Conservation (phyloP, 2,329 filamentous ascomycete genomes). For the Ophiostoma ips region DNA sequence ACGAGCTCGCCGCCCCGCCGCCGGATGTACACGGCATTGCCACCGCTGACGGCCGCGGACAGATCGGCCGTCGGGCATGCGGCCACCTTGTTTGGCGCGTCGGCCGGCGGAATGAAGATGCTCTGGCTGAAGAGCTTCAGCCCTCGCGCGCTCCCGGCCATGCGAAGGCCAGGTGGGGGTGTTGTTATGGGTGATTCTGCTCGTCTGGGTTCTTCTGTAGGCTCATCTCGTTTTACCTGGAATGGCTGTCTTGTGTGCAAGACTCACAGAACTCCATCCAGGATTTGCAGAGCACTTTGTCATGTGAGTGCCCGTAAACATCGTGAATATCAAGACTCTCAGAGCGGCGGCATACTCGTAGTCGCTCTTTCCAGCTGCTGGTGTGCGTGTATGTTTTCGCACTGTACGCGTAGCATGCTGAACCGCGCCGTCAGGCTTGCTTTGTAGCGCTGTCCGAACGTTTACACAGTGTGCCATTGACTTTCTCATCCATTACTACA, state of each 20-base stretch:
- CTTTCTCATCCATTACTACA: not conserved
- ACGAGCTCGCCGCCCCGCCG: conserved; percentile 61
- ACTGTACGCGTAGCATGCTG: not conserved
- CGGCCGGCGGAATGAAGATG: conserved; percentile 35
- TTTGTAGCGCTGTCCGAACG: not conserved
- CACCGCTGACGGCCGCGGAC: conserved; percentile 55
- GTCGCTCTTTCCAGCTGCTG: not conserved
- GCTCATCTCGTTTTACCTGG: too few relatives aligned
- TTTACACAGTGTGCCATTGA: not conserved
- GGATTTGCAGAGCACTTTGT: too few relatives aligned
- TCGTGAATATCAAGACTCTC: not conserved
- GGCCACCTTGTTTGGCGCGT: conserved; percentile 45
- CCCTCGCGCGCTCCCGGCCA: not conserved
- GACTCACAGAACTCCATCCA: too few relatives aligned
- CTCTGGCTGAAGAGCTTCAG: conserved; percentile 42
- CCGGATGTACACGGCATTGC: conserved; percentile 55
- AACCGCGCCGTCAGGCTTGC: not conserved
- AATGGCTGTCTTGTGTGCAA: too few relatives aligned
- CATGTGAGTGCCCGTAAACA: not conserved
- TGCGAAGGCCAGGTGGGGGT: not conserved
- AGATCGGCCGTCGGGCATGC: conserved; percentile 82
- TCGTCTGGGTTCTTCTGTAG: too few relatives aligned
- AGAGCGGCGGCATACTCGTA: not conserved
- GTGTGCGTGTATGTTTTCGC: not conserved
- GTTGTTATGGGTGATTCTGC: not conserved